phyloP scores from a whole-genome alignment of 1,284 basidiomycete species.

The Sanghuangporus baumii region DNA sequence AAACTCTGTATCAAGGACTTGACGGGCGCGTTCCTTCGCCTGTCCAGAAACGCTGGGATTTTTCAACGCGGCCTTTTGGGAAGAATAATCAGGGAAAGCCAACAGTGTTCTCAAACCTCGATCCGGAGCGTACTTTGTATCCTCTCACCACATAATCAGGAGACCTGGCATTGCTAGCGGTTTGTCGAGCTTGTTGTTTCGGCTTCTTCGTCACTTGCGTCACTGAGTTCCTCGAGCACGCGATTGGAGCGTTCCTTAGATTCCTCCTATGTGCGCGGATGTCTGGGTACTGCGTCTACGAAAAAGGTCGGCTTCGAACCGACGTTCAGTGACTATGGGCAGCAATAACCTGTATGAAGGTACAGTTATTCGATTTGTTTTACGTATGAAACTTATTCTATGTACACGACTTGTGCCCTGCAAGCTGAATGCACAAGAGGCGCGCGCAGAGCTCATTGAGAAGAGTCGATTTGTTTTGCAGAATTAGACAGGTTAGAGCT shows the following conservation, averaged over 20 bases:
- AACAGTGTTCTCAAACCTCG: not conserved
- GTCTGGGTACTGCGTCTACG: slow-evolving; percentile 28
- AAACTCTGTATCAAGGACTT: slow-evolving; percentile 36
- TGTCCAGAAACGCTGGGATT: slow-evolving; percentile 46
- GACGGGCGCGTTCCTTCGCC: slow-evolving; percentile 43
- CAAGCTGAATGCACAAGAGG: too few relatives aligned
- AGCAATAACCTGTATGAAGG: not conserved
- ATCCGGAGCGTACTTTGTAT: not conserved
- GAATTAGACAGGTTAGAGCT: too few relatives aligned
- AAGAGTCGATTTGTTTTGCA: too few relatives aligned
- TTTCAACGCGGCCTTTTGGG: slow-evolving; percentile 24
- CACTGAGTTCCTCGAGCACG: slow-evolving; percentile 36
- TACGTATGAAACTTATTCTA: too few relatives aligned
- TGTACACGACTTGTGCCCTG: too few relatives aligned
- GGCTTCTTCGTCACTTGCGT: not conserved
- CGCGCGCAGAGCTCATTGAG: too few relatives aligned
- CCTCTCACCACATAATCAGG: not conserved
- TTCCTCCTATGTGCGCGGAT: slow-evolving; percentile 45
- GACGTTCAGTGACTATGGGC: not conserved
- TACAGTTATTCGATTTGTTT: too few relatives aligned
- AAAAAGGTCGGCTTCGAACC: not conserved
- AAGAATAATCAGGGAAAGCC: not conserved
- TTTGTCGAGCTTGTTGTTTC: not conserved
- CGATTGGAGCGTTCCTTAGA: slow-evolving; percentile 45
- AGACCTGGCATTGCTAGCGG: not conserved